phyloP scores from a whole-genome alignment of 192 early-diverging fungal genomes.

The Dissophora globulifera region DNA sequence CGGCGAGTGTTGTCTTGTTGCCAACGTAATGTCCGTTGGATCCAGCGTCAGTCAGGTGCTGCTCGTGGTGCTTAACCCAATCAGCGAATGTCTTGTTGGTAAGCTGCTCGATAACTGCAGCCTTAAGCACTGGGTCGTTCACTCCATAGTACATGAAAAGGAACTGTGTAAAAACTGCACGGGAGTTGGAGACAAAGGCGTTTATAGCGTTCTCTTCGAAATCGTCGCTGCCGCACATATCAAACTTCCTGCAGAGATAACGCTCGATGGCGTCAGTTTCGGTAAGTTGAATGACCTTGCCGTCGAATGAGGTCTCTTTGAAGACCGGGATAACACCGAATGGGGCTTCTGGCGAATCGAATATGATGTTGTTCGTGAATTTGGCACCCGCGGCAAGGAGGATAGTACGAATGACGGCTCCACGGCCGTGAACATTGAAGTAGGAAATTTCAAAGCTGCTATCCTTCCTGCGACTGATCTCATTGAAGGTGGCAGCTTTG shows the following conservation, averaged over 20 bases:
- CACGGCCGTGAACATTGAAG: constrained; percentile 36
- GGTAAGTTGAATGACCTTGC: constrained; percentile 46
- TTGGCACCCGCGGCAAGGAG: constrained; percentile 20
- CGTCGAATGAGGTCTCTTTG: constrained; percentile 43
- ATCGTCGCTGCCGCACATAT: constrained; percentile 30
- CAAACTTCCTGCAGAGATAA: constrained; percentile 42
- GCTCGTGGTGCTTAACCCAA: constrained; percentile 36
- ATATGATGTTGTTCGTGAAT: no score
- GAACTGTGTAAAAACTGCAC: constrained; percentile 16
- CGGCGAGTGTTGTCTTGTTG: constrained; percentile 50
- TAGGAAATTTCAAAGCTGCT: constrained; percentile 41
- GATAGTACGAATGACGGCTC: constrained; percentile 29
- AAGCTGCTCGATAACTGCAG: constrained; percentile 12
- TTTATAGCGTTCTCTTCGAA: constrained; percentile 43
- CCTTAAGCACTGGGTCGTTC: constrained; percentile 22
- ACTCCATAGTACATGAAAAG: background rate
- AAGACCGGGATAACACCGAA: constrained; percentile 63
- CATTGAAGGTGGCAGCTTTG: no score
- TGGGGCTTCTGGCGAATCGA: no score
- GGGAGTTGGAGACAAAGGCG: constrained; percentile 30
- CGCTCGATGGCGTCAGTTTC: constrained; percentile 50
- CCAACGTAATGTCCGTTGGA: constrained; percentile 62
- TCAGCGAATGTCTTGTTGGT: background rate
- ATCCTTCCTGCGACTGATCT: no score
- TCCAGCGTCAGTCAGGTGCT: constrained; percentile 30